phyloP scores from a whole-genome alignment of 75 land plant genomes.

The Picea glauca region DNA sequence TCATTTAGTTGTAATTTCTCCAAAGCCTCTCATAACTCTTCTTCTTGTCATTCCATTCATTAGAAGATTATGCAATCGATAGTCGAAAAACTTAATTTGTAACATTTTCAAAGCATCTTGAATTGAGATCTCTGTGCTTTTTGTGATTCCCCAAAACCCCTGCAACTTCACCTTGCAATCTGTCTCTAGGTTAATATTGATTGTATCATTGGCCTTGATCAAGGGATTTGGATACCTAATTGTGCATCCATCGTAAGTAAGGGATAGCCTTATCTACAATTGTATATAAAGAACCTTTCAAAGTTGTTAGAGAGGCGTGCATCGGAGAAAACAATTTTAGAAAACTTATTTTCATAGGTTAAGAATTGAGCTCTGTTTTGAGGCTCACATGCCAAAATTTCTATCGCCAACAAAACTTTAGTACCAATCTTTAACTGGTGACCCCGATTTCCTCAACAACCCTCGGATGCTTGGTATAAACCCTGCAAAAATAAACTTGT shows the following conservation, averaged over 20 bases:
- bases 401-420: conserved; percentile 83
- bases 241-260: conserved; percentile 42
- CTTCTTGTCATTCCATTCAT: too few species aligned
- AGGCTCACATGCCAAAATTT: conserved; percentile 85
- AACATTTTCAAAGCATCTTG: too few species aligned
- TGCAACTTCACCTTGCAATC: too few species aligned
- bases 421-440: too few species aligned
- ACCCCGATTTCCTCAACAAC: too few species aligned
- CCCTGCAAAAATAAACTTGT: too few species aligned
- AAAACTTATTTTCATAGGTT: conserved; percentile 82
- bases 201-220: conserved; percentile 65
- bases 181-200: conserved; percentile 55
- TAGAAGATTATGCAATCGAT: too few species aligned
- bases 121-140: too few species aligned
- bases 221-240: conserved; percentile 65
- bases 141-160: too few species aligned
- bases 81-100: too few species aligned
- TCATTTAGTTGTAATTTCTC: conserved; percentile 97
- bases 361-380: conserved; percentile 67
- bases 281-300: conserved; percentile 33
- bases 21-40: conserved; percentile 83
- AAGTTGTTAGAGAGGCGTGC: conserved; percentile 77
- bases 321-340: conserved; percentile 81
- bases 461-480: too few species aligned
- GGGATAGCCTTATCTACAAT: too few species aligned